phyloP scores from a whole-genome alignment of 306 rosid species.

The Cicer arietinum region DNA sequence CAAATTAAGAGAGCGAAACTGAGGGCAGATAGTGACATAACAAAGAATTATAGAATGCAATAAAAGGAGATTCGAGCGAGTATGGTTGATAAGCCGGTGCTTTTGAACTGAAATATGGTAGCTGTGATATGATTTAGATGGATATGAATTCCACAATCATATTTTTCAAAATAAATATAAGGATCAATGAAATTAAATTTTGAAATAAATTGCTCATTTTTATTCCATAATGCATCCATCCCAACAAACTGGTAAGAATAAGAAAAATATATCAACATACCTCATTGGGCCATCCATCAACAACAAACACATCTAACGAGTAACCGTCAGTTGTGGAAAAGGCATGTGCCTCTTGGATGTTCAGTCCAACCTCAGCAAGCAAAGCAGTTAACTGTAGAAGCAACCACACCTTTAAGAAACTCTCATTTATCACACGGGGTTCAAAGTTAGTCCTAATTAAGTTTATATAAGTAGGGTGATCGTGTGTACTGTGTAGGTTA shows the following conservation, averaged over 20 bases:
- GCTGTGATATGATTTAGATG: conserved; percentile 20
- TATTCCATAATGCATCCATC: conserved; percentile 1
- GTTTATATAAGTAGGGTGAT: conserved; percentile 32
- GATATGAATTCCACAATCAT: conserved; percentile 1
- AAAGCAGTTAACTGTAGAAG: conserved; percentile 87
- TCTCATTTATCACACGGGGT: conserved; percentile 20
- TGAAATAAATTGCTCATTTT: conserved; percentile 8
- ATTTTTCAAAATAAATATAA: conserved; percentile 26
- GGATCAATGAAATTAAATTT: conserved; percentile 16
- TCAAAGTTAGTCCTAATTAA: conserved; percentile 29
- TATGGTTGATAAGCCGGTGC: conserved; percentile 24
- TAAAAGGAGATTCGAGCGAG: conserved; percentile 35
- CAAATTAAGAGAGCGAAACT: conserved; percentile 17
- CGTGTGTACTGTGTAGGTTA: not conserved
- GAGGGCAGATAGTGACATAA: conserved; percentile 25
- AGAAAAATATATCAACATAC: conserved; percentile 51
- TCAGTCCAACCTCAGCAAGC: conserved; percentile 95
- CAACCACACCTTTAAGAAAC: conserved; percentile 38
- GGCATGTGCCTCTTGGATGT: conserved; percentile 99
- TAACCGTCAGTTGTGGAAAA: conserved; percentile 92
- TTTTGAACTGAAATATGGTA: conserved; percentile 34
- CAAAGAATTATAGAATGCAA: conserved; percentile 18
- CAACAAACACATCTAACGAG: conserved; percentile 98
- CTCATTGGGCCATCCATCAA: conserved; percentile 98
- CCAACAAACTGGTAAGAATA: conserved; percentile 32